These are phyloP conservation scores for Xylaria sp. DNA, from an alignment of 2,329 filamentous ascomycete genomes.

Conservation along the genomic window DNA sequence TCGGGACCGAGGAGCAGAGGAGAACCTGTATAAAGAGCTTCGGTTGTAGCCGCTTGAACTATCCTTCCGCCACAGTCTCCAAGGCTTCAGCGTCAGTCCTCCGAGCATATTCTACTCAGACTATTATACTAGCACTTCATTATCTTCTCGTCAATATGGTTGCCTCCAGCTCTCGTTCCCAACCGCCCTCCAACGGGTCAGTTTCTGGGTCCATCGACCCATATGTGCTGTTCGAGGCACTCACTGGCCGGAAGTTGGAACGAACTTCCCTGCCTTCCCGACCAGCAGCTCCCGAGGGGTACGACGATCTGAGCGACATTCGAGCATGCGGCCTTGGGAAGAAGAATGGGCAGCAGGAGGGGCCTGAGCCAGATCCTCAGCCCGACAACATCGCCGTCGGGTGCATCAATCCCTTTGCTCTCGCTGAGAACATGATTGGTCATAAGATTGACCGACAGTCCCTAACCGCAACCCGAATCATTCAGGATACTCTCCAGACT, in stretches of 20 bases:
- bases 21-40: slow-evolving; percentile 24
- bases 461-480: slow-evolving; percentile 49
- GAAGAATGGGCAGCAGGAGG: slow-evolving; percentile 42
- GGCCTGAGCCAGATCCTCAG: slow-evolving; percentile 50
- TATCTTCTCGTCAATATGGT: slow-evolving; percentile 41
- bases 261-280: slow-evolving; percentile 43
- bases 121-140: not conserved
- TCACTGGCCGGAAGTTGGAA: slow-evolving; percentile 52
- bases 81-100: slow-evolving; percentile 5
- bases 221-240: slow-evolving; percentile 54
- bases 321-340: slow-evolving; percentile 38
- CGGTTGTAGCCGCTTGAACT: not conserved
- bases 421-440: slow-evolving; percentile 57
- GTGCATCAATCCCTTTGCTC: slow-evolving; percentile 58
- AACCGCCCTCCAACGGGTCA: slow-evolving; percentile 30
- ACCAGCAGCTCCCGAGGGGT: slow-evolving; percentile 48
- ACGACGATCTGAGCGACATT: slow-evolving; percentile 51
- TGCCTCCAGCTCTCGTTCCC: slow-evolving; percentile 35
- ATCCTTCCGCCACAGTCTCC: not conserved
- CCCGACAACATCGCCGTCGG: slow-evolving; percentile 55
- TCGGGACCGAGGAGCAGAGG: not conserved
- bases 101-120: not conserved
- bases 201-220: slow-evolving; percentile 48
- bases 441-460: slow-evolving; percentile 55
- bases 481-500: slow-evolving; percentile 58